phyloP scores from a whole-genome alignment of 352 stramenopile species.

The Pythium brachiatum region DNA sequence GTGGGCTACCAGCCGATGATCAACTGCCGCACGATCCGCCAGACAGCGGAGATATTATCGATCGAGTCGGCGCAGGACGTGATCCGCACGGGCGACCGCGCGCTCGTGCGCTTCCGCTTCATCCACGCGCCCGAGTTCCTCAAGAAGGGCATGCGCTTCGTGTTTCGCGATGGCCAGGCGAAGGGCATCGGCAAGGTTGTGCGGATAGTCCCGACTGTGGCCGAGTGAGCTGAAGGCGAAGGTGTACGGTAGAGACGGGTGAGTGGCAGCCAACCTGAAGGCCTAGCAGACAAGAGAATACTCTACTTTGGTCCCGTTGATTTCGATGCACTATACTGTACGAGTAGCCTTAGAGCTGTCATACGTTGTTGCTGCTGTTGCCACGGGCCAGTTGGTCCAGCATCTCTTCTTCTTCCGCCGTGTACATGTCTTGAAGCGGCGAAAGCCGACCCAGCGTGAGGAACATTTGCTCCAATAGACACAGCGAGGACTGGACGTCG shows the following conservation, averaged over 20 bases:
- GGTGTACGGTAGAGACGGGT: neutral
- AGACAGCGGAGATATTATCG: slow-evolving; percentile 88
- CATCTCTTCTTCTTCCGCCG: slow-evolving; percentile 69
- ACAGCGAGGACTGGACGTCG: slow-evolving; percentile 67
- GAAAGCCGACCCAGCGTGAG: slow-evolving; percentile 48
- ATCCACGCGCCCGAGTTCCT: slow-evolving; percentile 95
- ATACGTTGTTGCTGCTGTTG: neutral
- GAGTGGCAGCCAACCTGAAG: neutral
- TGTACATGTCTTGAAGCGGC: slow-evolving; percentile 77
- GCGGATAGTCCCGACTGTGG: slow-evolving; percentile 45
- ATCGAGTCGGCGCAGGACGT: slow-evolving; percentile 81
- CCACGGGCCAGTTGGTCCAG: slow-evolving; percentile 42
- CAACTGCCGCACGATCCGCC: slow-evolving; percentile 90
- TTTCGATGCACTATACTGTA: slow-evolving; percentile 3
- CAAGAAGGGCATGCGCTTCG: slow-evolving; percentile 94
- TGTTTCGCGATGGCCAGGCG: slow-evolving; percentile 97
- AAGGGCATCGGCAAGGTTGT: slow-evolving; percentile 95
- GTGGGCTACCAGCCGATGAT: slow-evolving; percentile 94
- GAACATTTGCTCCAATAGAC: slow-evolving; percentile 65
- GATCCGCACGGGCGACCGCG: slow-evolving; percentile 89
- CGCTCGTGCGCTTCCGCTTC: slow-evolving; percentile 88
- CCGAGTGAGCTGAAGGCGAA: neutral
- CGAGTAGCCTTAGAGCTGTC: slow-evolving; percentile 1
- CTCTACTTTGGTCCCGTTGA: neutral
- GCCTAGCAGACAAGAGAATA: neutral